phyloP scores from a whole-genome alignment of 768 basidiomycete species.

The Paxillus ammoniavirescens region DNA sequence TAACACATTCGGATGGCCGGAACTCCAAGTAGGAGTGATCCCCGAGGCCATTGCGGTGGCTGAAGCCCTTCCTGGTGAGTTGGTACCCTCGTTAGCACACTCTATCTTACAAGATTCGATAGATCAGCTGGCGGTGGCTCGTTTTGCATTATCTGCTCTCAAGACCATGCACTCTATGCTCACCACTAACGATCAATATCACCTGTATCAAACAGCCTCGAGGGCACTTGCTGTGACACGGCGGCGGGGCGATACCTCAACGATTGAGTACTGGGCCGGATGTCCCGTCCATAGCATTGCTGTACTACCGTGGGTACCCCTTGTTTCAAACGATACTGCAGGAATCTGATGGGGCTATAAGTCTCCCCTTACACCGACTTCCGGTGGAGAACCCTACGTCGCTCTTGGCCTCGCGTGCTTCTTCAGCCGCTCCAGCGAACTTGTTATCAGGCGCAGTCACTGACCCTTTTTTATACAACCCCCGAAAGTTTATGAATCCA shows the following conservation, averaged over 20 bases:
- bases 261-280: conserved; percentile 86
- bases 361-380: conserved; percentile 66
- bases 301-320: conserved; percentile 61
- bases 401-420: conserved; percentile 41
- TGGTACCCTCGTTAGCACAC: neutral
- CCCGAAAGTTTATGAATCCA: conserved; percentile 57
- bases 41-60: conserved; percentile 90
- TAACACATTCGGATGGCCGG: conserved; percentile 87
- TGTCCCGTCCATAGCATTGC: conserved; percentile 77
- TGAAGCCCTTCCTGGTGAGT: conserved; percentile 84
- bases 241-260: conserved; percentile 70
- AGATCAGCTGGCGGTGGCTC: conserved; percentile 86
- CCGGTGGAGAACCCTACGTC: conserved; percentile 73
- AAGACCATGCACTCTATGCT: conserved; percentile 70
- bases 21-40: conserved; percentile 90
- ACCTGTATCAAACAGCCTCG: conserved; percentile 68
- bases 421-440: conserved; percentile 37
- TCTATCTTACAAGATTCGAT: conserved; percentile 6
- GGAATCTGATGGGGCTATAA: conserved; percentile 30
- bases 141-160: conserved; percentile 86
- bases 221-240: conserved; percentile 73
- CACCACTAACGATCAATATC: conserved; percentile 73
- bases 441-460: conserved; percentile 57
- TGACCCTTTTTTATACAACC: conserved; percentile 93
- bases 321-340: conserved; percentile 1